These are phyloP conservation scores for Scheffersomyces coipomensis DNA, from an alignment of 805 yeast species.

Conservation along the genomic window DNA sequence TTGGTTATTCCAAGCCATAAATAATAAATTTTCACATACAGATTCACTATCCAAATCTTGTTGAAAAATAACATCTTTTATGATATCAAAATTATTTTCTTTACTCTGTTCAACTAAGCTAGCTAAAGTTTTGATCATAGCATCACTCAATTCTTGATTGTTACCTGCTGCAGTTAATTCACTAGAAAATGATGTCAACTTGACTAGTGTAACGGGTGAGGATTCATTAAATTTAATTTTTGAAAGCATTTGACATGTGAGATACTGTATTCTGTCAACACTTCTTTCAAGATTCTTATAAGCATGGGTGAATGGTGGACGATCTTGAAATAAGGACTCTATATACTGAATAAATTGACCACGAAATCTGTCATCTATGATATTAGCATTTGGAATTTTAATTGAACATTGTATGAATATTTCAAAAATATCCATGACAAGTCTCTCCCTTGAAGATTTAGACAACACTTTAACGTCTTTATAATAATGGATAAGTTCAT, in stretches of 20 bases:
- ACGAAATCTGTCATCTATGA: constrained; percentile 21
- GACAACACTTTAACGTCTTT: background rate
- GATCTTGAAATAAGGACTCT: constrained; percentile 24
- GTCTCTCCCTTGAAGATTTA: background rate
- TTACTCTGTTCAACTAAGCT: constrained; percentile 6
- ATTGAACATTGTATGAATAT: constrained; percentile 5
- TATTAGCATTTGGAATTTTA: background rate
- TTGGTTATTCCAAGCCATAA: constrained; percentile 7
- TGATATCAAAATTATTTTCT: constrained; percentile 5
- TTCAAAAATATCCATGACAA: constrained; percentile 14
- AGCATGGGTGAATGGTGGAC: constrained; percentile 34
- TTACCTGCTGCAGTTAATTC: constrained; percentile 19
- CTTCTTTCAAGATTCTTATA: constrained; percentile 28
- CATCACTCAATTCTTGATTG: constrained; percentile 7
- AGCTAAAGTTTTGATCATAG: constrained; percentile 7
- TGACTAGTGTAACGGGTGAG: constrained; percentile 9
- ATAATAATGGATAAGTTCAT: constrained; percentile 9
- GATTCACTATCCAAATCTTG: constrained; percentile 23
- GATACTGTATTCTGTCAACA: constrained; percentile 19
- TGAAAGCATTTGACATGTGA: constrained; percentile 6
- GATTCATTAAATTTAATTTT: constrained; percentile 1
- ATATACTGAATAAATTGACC: constrained; percentile 19
- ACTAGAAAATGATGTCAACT: constrained; percentile 17
- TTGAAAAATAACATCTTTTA: constrained; percentile 12
- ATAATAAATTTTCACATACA: constrained; percentile 16